A percentile compares a stretch with the other conserved stretches of the same genome.
These are phyloP conservation scores for Chlamydomonas schloesseri DNA, from an alignment of 139 green algal genomes.

Conservation along the genomic window DNA sequence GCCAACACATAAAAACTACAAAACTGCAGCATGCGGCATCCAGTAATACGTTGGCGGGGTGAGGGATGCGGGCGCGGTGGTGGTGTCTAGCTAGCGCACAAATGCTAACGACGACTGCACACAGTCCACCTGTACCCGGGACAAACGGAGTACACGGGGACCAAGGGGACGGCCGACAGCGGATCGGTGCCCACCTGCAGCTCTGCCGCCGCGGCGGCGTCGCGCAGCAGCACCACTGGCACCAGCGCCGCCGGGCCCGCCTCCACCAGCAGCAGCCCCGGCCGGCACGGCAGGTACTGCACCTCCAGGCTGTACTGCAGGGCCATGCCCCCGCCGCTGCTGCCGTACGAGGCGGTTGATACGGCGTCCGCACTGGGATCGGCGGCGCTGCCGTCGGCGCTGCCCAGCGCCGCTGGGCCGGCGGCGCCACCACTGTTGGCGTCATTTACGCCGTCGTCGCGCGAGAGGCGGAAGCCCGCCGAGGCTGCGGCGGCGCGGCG, in stretches of 20 bases:
- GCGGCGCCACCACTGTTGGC: too few species aligned
- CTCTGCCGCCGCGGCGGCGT: neutral
- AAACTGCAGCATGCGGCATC: neutral
- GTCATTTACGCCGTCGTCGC: neutral
- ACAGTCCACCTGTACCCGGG: neutral
- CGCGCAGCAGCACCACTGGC: slow-evolving; percentile 1
- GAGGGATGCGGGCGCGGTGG: too few species aligned
- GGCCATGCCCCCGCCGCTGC: neutral
- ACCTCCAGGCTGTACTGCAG: slow-evolving; percentile 12
- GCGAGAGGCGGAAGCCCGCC: too few species aligned
- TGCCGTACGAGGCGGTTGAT: neutral
- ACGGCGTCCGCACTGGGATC: neutral
- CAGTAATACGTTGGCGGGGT: neutral
- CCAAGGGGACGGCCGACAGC: too few species aligned
- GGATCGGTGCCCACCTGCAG: neutral
- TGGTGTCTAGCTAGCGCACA: neutral
- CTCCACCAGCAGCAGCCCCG: slow-evolving; percentile 28
- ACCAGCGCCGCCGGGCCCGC: neutral
- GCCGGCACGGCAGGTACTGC: slow-evolving; percentile 7
- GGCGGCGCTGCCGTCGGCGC: neutral
- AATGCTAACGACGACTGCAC: too few species aligned
- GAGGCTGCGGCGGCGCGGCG: neutral
- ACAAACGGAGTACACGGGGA: too few species aligned
- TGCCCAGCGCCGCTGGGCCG: neutral
- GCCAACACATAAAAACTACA: too few species aligned